These are phyloP conservation scores for Ilex asprella DNA, from an alignment of 257 asterid genomes.

Conservation along the genomic window DNA sequence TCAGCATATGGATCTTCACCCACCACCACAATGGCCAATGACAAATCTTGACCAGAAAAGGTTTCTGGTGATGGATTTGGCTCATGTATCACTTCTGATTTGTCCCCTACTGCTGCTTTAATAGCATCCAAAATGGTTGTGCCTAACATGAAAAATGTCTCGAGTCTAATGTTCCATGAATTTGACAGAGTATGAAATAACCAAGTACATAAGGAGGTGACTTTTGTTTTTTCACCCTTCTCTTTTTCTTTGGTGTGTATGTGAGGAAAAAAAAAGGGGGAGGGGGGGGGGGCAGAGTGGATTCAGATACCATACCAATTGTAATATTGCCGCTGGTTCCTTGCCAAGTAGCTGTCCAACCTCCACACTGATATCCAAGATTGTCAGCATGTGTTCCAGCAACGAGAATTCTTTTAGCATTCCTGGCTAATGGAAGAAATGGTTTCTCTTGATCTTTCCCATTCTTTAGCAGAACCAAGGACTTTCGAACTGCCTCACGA, in stretches of 20 bases:
- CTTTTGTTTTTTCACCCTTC: background rate
- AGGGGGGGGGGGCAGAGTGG: background rate
- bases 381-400: conserved; percentile 94
- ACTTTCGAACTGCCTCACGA: conserved; percentile 85
- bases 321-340: conserved; percentile 83
- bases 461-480: conserved; percentile 85
- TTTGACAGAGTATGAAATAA: background rate
- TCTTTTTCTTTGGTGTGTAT: background rate
- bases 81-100: conserved; percentile 56
- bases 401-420: conserved; percentile 64
- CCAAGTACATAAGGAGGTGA: no score
- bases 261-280: background rate
- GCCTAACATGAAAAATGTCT: conserved; percentile 30
- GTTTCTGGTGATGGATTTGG: conserved; percentile 45
- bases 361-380: conserved; percentile 97
- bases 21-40: conserved; percentile 64
- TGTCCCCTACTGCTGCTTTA: conserved; percentile 40
- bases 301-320: conserved; percentile 39
- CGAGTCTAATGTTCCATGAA: background rate
- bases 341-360: conserved; percentile 92
- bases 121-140: conserved; percentile 75
- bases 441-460: conserved; percentile 76
- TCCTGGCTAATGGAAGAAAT: conserved; percentile 74
- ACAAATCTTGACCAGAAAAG: conserved; percentile 30
- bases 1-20: conserved; percentile 83